A percentile compares a stretch with the other conserved stretches of the same genome.
Conservation (phyloP, 2,329 filamentous ascomycete genomes). For the Scedosporium minutisporum region DNA sequence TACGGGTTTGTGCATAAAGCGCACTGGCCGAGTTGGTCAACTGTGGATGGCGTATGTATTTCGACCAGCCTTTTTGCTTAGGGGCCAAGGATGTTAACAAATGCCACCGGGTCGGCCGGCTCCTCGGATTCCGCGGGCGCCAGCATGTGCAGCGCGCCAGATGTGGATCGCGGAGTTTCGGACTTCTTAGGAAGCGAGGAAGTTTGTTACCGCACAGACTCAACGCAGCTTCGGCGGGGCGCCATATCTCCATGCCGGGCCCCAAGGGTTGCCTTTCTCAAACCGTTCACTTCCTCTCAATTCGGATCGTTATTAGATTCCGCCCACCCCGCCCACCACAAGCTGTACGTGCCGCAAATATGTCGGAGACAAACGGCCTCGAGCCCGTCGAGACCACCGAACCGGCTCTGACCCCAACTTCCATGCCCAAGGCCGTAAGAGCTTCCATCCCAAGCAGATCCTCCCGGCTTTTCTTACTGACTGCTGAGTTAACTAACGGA, state of each 20-base stretch:
- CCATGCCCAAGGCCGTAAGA: background rate
- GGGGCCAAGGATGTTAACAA: background rate
- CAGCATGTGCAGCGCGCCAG: background rate
- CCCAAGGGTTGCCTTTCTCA: background rate
- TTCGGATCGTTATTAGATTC: background rate
- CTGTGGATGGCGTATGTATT: background rate
- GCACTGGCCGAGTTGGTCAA: background rate
- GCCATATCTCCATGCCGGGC: background rate
- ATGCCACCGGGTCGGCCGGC: background rate
- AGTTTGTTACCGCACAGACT: background rate
- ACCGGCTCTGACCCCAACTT: constrained; percentile 19
- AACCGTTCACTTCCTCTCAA: background rate
- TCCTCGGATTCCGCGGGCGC: background rate
- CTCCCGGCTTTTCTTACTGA: background rate
- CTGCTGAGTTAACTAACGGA: background rate
- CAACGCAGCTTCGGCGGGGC: background rate
- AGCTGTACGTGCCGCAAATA: background rate
- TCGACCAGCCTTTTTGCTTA: background rate
- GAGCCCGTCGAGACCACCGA: constrained; percentile 10
- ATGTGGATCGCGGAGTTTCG: background rate
- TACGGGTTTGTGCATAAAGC: background rate
- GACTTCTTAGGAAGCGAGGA: background rate
- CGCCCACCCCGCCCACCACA: background rate
- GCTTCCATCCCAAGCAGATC: background rate
- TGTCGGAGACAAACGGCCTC: background rate